phyloP scores from a whole-genome alignment of 192 early-diverging fungal genomes.

The Endogone sp. region DNA sequence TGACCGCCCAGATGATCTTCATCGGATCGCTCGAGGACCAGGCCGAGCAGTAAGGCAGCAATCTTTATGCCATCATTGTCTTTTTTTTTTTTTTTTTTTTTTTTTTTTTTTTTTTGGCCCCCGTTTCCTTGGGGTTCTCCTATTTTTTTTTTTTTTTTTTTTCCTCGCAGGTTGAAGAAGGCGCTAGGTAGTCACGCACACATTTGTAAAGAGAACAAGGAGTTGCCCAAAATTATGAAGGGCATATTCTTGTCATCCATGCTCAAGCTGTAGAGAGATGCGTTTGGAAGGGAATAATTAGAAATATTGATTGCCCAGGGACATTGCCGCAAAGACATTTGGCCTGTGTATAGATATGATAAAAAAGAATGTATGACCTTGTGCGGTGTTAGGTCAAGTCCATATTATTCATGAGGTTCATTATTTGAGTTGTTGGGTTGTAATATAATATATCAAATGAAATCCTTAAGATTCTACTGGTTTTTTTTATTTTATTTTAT shows the following conservation, averaged over 20 bases:
- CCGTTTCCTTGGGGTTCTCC: too few species aligned
- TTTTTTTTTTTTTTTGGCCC: neutral
- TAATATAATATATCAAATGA: too few species aligned
- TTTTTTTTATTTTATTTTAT: too few species aligned
- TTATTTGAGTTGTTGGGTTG: too few species aligned
- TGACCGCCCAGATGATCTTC: constrained; percentile 74
- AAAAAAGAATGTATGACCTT: too few species aligned
- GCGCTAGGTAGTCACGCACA: constrained; percentile 49
- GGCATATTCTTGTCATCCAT: constrained; percentile 57
- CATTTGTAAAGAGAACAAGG: constrained; percentile 57
- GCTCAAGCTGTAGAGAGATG: constrained; percentile 35
- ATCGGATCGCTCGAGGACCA: constrained; percentile 78
- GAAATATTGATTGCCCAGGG: too few species aligned
- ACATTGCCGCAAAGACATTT: too few species aligned
- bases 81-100: neutral
- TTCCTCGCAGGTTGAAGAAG: constrained; percentile 32
- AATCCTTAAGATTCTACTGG: too few species aligned
- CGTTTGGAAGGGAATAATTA: too few species aligned
- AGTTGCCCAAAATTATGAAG: constrained; percentile 60
- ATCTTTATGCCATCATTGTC: neutral
- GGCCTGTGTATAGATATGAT: too few species aligned
- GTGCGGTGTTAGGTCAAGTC: too few species aligned
- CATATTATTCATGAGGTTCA: too few species aligned
- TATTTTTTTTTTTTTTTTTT: neutral
- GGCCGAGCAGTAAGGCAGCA: constrained; percentile 50